Percentiles rank a stretch among this genome's conserved stretches.
Conservation (phyloP, 331 rosid species). For the Cydonia oblonga region DNA sequence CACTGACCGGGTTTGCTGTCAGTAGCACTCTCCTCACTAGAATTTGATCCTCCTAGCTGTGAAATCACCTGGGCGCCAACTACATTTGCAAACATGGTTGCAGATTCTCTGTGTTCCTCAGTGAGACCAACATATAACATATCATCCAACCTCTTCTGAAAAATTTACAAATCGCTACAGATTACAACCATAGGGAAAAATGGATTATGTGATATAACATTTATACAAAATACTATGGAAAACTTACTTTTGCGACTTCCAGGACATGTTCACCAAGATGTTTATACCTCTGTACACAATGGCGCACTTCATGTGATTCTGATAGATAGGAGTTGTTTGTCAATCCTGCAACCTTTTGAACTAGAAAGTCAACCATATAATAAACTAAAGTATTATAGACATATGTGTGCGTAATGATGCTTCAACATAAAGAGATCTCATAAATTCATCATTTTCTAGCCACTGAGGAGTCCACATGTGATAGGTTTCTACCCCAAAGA, state of each 20-base stretch:
- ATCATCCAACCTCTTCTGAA: conserved; percentile 82
- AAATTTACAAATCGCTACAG: conserved; percentile 23
- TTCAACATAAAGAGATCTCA: conserved; percentile 1
- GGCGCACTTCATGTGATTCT: conserved; percentile 81
- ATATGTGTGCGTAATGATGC: background rate
- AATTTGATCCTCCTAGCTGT: conserved; percentile 55
- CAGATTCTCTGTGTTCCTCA: conserved; percentile 96
- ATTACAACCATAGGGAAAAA: conserved; percentile 15
- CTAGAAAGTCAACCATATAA: conserved; percentile 17
- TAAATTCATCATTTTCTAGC: conserved; percentile 7
- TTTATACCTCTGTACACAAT: conserved; percentile 66
- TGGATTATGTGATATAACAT: conserved; percentile 8
- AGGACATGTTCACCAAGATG: conserved; percentile 72
- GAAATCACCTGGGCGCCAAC: conserved; percentile 97
- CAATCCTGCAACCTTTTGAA: conserved; percentile 84
- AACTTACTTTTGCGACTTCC: conserved; percentile 78
- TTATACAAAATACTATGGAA: background rate
- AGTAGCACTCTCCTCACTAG: conserved; percentile 25
- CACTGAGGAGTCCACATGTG: background rate
- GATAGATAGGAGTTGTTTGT: conserved; percentile 78
- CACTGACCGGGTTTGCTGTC: conserved; percentile 46
- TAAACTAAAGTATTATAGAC: background rate
- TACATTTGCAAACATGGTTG: conserved; percentile 79
- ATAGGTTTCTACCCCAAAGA: background rate
- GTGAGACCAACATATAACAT: conserved; percentile 99